Percentiles rank a stretch among this genome's conserved stretches.
phyloP scores from a whole-genome alignment of 352 stramenopile genomes.

The Phytophthora aleatoria region DNA sequence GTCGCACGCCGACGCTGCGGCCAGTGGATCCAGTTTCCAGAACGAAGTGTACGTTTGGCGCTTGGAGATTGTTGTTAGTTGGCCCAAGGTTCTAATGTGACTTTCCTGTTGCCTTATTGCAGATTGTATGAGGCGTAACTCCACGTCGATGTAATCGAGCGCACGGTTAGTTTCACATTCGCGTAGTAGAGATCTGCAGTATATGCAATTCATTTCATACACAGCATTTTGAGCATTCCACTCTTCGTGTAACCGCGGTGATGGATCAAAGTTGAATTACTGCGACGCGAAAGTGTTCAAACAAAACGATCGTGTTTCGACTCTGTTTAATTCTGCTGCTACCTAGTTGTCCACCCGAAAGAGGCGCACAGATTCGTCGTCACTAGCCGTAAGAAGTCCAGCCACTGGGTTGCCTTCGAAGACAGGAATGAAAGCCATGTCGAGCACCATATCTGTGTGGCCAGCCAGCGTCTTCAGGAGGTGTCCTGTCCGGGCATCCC shows the following conservation, averaged over 20 bases:
- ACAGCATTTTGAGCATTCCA: conserved; percentile 37
- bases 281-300: conserved; percentile 2
- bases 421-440: conserved; percentile 80
- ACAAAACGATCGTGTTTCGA: conserved; percentile 12
- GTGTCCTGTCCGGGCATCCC: conserved; percentile 89
- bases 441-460: conserved; percentile 93
- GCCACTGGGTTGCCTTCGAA: conserved; percentile 45
- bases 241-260: neutral
- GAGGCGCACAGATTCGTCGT: conserved; percentile 84
- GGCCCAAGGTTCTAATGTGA: conserved; percentile 5
- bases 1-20: conserved; percentile 84
- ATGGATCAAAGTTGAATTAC: conserved; percentile 1
- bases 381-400: conserved; percentile 76
- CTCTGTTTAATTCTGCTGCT: conserved; percentile 4
- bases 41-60: conserved; percentile 86
- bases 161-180: conserved; percentile 49
- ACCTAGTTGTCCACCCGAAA: conserved; percentile 66
- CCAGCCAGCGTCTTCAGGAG: conserved; percentile 78
- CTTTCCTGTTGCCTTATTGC: conserved; percentile 16
- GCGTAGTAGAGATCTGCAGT: conserved; percentile 49
- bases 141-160: conserved; percentile 65
- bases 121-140: conserved; percentile 89
- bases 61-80: conserved; percentile 3
- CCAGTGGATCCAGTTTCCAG: conserved; percentile 90
- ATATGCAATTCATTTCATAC: conserved; percentile 48